Evolutionary conservation across 495 filamentous ascomycete species (phyloP).

Genomic region (Entonaema liquescens): DNA sequence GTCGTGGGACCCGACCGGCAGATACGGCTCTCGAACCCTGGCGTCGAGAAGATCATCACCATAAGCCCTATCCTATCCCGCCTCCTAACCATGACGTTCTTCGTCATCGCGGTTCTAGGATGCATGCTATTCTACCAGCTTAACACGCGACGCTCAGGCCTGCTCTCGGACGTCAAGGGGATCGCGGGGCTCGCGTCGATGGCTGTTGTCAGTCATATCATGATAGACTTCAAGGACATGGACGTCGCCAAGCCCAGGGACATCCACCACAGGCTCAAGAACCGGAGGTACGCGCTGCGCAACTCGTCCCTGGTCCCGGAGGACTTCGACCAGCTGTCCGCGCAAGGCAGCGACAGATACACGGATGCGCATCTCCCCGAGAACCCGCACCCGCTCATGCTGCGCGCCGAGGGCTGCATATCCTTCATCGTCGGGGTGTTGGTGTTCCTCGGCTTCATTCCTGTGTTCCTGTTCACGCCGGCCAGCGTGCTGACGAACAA

Average conservation of each 20-base stretch:
- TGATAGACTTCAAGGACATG: conserved; percentile 77
- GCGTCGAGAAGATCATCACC: conserved; percentile 58
- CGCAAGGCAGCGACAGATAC: conserved; percentile 50
- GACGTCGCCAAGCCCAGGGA: conserved; percentile 69
- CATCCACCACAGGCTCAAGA: conserved; percentile 70
- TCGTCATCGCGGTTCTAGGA: conserved; percentile 65
- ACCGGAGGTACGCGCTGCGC: conserved; percentile 71
- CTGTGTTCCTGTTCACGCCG: conserved; percentile 64
- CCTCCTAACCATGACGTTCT: conserved; percentile 59
- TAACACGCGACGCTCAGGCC: conserved; percentile 66
- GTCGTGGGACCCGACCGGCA: conserved; percentile 58
- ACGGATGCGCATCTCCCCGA: conserved; percentile 52
- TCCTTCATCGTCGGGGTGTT: conserved; percentile 63
- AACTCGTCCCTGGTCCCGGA: conserved; percentile 70
- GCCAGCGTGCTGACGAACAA: conserved; percentile 64
- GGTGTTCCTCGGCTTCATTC: conserved; percentile 62
- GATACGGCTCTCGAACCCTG: conserved; percentile 40
- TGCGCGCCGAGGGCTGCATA: conserved; percentile 65
- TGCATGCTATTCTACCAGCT: conserved; percentile 66
- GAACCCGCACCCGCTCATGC: conserved; percentile 75
- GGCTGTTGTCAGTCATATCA: conserved; percentile 74
- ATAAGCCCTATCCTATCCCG: conserved; percentile 69
- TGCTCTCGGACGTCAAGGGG: conserved; percentile 73
- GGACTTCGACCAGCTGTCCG: conserved; percentile 44
- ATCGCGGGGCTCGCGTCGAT: conserved; percentile 79